Evolutionary conservation across 768 basidiomycete species (phyloP).

Genomic region (Lactifluus piperatus): DNA sequence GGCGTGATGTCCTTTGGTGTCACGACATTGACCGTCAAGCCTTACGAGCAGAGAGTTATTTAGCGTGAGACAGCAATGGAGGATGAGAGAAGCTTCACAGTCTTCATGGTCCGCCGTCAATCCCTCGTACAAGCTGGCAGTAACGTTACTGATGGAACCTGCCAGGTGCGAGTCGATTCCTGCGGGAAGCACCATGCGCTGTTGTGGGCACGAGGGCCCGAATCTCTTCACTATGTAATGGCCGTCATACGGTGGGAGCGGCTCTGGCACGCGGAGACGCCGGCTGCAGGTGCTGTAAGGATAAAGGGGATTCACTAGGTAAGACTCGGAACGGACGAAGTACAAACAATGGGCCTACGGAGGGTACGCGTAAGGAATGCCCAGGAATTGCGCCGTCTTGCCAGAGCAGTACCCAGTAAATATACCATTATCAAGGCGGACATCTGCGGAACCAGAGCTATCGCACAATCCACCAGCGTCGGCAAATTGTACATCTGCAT

Average conservation of each 20-base stretch:
- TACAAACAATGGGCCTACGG: not conserved
- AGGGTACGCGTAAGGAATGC: not conserved
- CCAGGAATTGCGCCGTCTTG: not conserved
- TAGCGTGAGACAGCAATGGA: not conserved
- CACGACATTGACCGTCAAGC: constrained; percentile 18
- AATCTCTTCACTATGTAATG: no score
- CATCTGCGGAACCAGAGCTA: not conserved
- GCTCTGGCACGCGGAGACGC: not conserved
- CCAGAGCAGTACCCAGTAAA: not conserved
- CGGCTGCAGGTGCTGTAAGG: not conserved
- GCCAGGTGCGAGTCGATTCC: no score
- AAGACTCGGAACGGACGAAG: not conserved
- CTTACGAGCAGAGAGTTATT: not conserved
- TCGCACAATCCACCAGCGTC: not conserved
- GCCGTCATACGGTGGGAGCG: not conserved
- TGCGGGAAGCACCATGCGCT: no score
- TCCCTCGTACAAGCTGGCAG: no score
- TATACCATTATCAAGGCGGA: not conserved
- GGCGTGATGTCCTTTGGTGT: not conserved
- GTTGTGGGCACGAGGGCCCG: no score
- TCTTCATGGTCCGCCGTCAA: constrained; percentile 13
- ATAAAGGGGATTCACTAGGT: not conserved
- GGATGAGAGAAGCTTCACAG: constrained; percentile 7
- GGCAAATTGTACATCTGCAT: not conserved
- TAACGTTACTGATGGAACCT: no score